Percentiles rank a stretch among this genome's conserved stretches.
Conservation (phyloP, 2,329 filamentous ascomycete species). For the Cladophialophora chaetospira region DNA sequence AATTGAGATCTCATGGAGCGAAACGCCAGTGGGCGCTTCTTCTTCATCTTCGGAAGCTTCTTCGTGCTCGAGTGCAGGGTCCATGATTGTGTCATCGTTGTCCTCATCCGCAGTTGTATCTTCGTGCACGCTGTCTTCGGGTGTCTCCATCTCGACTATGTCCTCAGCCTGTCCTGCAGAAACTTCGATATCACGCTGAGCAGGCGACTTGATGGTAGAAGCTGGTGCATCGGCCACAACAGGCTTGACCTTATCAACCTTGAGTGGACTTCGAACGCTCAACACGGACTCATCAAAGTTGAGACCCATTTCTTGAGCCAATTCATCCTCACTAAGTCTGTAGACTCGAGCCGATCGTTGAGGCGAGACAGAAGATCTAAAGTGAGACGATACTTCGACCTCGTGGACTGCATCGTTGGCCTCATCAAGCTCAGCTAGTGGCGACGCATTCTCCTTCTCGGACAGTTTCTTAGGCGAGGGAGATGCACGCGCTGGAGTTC, state of each 20-base stretch:
- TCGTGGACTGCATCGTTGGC: conserved; percentile 14
- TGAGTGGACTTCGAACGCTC: conserved; percentile 29
- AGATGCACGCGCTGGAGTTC: conserved; percentile 24
- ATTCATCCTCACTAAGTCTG: conserved; percentile 29
- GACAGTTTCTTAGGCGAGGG: conserved; percentile 18
- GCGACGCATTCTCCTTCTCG: neutral
- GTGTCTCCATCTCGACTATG: neutral
- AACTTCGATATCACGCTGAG: neutral
- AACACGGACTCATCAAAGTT: conserved; percentile 35
- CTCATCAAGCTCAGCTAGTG: neutral
- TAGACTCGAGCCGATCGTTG: conserved; percentile 26
- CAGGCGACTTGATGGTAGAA: neutral
- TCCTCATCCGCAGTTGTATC: neutral
- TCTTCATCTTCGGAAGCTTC: conserved; percentile 8
- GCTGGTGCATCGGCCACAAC: conserved; percentile 22
- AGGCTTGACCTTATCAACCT: conserved; percentile 26
- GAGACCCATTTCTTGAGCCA: conserved; percentile 22
- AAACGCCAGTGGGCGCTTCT: neutral
- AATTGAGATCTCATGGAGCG: neutral
- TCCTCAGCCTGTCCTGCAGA: neutral
- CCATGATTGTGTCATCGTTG: conserved; percentile 22
- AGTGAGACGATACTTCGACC: conserved; percentile 31
- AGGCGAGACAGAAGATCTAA: conserved; percentile 32
- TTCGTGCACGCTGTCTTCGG: neutral
- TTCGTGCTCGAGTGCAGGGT: conserved; percentile 28